Percentiles rank a stretch among this genome's conserved stretches.
phyloP scores from a whole-genome alignment of 2,329 filamentous ascomycete genomes.

The Eutypella sp. region DNA sequence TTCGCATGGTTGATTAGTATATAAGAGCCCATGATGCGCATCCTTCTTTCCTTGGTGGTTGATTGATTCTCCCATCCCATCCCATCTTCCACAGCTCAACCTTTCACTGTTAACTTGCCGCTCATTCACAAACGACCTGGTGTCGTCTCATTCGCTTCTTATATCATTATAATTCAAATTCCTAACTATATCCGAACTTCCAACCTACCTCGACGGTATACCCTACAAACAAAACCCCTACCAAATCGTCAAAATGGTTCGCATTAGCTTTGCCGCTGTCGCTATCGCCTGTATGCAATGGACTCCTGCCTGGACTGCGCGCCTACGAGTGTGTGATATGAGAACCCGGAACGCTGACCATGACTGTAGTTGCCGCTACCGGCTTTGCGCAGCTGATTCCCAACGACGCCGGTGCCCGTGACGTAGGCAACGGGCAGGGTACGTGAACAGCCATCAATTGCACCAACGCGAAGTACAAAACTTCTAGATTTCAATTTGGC shows the following conservation, averaged over 20 bases:
- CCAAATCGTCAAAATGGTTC: constrained; percentile 28
- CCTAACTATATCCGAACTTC: too few relatives aligned
- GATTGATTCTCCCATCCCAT: background rate
- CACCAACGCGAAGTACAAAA: too few relatives aligned
- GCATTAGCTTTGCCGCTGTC: constrained; percentile 23
- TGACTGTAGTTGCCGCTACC: constrained; percentile 21
- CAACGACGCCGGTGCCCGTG: constrained; percentile 28
- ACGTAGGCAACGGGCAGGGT: constrained; percentile 29
- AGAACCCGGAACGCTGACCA: too few relatives aligned
- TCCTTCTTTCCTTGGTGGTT: background rate
- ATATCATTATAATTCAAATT: constrained; percentile 4
- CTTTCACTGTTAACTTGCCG: background rate
- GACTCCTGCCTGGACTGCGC: too few relatives aligned
- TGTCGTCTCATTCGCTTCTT: constrained; percentile 13
- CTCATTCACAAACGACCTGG: constrained; percentile 8
- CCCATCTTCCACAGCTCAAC: background rate
- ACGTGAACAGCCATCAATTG: too few relatives aligned
- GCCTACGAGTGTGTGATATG: too few relatives aligned
- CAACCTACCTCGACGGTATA: constrained; percentile 9
- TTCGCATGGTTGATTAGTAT: too few relatives aligned
- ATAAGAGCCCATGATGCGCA: background rate
- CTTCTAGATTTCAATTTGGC: too few relatives aligned
- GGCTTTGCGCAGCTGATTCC: constrained; percentile 27
- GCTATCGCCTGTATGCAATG: constrained; percentile 23
- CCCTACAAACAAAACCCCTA: background rate